These are phyloP conservation scores for Penicillium sp. DNA, from an alignment of 2,329 filamentous ascomycete genomes.

Conservation along the genomic window DNA sequence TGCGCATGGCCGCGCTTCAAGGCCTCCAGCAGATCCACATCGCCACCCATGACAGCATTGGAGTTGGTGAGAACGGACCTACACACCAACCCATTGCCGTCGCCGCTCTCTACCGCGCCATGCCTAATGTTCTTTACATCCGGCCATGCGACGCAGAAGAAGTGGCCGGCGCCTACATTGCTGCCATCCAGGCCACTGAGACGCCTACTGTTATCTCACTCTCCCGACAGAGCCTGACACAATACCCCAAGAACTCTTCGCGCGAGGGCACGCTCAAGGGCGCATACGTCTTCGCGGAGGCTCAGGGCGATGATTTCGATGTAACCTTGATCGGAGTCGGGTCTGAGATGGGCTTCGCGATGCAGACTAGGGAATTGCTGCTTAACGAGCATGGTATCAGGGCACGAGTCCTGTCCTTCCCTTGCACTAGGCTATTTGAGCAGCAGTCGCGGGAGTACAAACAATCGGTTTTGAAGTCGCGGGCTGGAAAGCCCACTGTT, in stretches of 20 bases:
- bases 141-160: constrained; percentile 61
- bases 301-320: constrained; percentile 36
- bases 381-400: constrained; percentile 26
- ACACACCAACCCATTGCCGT: constrained; percentile 64
- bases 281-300: constrained; percentile 40
- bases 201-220: constrained; percentile 47
- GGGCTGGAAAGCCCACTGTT: constrained; percentile 39
- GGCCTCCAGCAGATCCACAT: constrained; percentile 58
- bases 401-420: constrained; percentile 50
- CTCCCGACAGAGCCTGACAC: constrained; percentile 44
- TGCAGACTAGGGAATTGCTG: constrained; percentile 44
- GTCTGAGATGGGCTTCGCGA: constrained; percentile 48
- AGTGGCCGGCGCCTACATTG: constrained; percentile 46
- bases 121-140: constrained; percentile 63
- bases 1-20: constrained; percentile 62
- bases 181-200: constrained; percentile 41
- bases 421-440: constrained; percentile 51
- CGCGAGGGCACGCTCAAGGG: constrained; percentile 40
- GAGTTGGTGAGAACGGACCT: constrained; percentile 61
- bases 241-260: constrained; percentile 41
- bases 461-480: constrained; percentile 39
- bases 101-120: constrained; percentile 58
- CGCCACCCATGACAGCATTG: constrained; percentile 63
- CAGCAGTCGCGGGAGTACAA: constrained; percentile 46
- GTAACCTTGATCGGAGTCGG: constrained; percentile 52